Evolutionary conservation across 2,329 filamentous ascomycete species (phyloP).

Genomic region (Pestalotiopsis sp.): DNA sequence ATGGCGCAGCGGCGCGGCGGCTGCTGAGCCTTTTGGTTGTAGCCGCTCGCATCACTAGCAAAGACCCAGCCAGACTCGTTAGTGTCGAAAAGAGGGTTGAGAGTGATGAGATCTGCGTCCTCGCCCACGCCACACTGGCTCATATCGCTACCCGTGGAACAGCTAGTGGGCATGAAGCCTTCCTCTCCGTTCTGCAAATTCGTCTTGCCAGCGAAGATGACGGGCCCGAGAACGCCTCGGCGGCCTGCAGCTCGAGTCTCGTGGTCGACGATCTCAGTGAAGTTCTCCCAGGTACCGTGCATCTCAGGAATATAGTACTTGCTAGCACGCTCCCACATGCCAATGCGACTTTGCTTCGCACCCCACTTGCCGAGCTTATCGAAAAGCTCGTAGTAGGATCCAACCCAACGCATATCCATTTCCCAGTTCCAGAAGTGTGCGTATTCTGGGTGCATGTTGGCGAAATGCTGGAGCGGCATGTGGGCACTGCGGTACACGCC

Average conservation of each 20-base stretch:
- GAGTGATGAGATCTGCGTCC: constrained; percentile 74
- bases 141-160: constrained; percentile 54
- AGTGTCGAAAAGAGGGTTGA: constrained; percentile 77
- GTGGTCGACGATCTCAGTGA: constrained; percentile 64
- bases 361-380: constrained; percentile 69
- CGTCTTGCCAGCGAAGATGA: constrained; percentile 50
- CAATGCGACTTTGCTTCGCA: constrained; percentile 66
- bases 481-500: constrained; percentile 71
- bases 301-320: constrained; percentile 76
- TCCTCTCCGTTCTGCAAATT: constrained; percentile 54
- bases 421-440: constrained; percentile 73
- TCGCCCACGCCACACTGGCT: constrained; percentile 68
- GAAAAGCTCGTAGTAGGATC: constrained; percentile 74
- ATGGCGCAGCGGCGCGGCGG: constrained; percentile 73
- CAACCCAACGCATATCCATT: constrained; percentile 68
- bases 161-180: constrained; percentile 56
- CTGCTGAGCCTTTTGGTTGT: constrained; percentile 52
- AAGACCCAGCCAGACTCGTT: constrained; percentile 75
- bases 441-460: constrained; percentile 65
- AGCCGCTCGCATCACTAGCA: constrained; percentile 70
- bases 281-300: constrained; percentile 74
- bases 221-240: constrained; percentile 71
- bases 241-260: constrained; percentile 57
- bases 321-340: constrained; percentile 77
- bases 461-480: constrained; percentile 66